A percentile compares a stretch with the other conserved stretches of the same genome.
phyloP scores from a whole-genome alignment of 441 rosid genomes.

The Croton laevigatus region DNA sequence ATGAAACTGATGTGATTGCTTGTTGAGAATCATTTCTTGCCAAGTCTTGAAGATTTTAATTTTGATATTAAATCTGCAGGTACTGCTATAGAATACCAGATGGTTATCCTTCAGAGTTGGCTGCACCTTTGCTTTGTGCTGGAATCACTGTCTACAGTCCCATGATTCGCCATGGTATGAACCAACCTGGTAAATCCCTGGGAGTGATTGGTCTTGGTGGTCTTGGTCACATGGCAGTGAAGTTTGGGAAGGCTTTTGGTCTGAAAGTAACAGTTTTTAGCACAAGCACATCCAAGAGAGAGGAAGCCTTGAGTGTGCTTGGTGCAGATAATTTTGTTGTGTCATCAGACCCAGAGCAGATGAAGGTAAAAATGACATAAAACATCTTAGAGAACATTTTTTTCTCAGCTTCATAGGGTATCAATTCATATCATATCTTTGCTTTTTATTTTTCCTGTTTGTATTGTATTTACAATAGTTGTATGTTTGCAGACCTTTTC shows the following conservation, averaged over 20 bases:
- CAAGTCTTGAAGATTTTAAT: conserved; percentile 14
- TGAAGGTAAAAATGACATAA: conserved; percentile 50
- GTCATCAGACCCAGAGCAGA: conserved; percentile 68
- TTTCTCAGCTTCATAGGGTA: too few relatives aligned
- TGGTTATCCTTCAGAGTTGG: conserved; percentile 63
- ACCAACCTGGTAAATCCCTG: conserved; percentile 74
- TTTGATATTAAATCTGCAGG: conserved; percentile 39
- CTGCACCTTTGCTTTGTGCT: conserved; percentile 90
- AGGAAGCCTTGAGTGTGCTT: conserved; percentile 67
- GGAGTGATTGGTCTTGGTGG: conserved; percentile 95
- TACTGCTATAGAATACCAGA: conserved; percentile 75
- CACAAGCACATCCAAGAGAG: conserved; percentile 76
- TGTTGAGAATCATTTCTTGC: conserved; percentile 3
- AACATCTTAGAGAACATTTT: neutral
- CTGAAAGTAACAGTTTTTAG: conserved; percentile 77
- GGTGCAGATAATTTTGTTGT: conserved; percentile 67
- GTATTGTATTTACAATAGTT: neutral
- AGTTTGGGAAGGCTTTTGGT: conserved; percentile 94
- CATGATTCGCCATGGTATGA: conserved; percentile 79
- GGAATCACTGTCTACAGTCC: conserved; percentile 87
- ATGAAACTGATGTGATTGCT: neutral
- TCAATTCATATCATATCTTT: too few relatives aligned
- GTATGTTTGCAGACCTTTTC: conserved; percentile 42
- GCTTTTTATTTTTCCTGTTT: neutral
- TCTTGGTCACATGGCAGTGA: conserved; percentile 97